These are phyloP conservation scores for Penium margaritaceum DNA, from an alignment of 139 green algal genomes.

Conservation along the genomic window DNA sequence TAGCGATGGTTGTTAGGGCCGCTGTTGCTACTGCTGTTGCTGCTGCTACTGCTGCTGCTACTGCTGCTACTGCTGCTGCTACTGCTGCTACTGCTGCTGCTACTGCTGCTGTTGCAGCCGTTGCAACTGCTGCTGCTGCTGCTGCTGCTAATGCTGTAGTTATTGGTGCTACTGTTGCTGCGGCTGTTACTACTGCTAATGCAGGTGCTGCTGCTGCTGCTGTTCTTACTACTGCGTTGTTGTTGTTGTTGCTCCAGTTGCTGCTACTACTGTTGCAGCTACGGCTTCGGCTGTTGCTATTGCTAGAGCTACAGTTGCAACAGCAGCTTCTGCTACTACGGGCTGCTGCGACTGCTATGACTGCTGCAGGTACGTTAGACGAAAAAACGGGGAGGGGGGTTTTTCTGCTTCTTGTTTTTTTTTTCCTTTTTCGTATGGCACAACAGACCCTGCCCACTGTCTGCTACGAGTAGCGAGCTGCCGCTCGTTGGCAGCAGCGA, in stretches of 20 bases:
- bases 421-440: too few species aligned
- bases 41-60: not conserved
- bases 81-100: not conserved
- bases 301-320: slow-evolving; percentile 11
- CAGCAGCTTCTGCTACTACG: slow-evolving; percentile 2
- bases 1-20: not conserved
- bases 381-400: not conserved
- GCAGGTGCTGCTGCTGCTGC: slow-evolving; percentile 7
- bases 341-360: too few species aligned
- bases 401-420: too few species aligned
- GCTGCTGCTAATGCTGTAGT: not conserved
- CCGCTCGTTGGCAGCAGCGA: too few species aligned
- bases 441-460: too few species aligned
- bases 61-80: not conserved
- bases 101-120: not conserved
- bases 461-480: too few species aligned
- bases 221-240: not conserved
- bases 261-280: slow-evolving; percentile 1
- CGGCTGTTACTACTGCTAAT: too few species aligned
- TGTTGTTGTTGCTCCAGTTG: not conserved
- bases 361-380: not conserved
- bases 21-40: not conserved
- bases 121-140: not conserved
- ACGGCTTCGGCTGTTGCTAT: not conserved
- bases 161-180: not conserved